Conservation (phyloP, 2,329 filamentous ascomycete genomes). For the Lasiodiplodia hormozganensis region DNA sequence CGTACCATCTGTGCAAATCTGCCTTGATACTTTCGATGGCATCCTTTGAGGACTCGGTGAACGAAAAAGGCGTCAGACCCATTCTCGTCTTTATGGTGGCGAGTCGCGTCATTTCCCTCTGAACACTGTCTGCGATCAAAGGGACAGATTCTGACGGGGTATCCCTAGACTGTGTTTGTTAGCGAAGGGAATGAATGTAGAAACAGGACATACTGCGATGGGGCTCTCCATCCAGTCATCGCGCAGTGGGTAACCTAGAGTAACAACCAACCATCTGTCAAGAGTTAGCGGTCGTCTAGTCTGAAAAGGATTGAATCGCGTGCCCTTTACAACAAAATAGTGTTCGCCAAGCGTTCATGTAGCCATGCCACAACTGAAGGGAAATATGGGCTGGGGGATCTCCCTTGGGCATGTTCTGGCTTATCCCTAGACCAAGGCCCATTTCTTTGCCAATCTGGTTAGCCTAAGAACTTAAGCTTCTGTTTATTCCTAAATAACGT, state of each 20-base stretch:
- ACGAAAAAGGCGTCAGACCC: conserved; percentile 26
- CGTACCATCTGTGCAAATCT: conserved; percentile 31
- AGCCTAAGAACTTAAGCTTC: not conserved
- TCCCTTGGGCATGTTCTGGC: conserved; percentile 24
- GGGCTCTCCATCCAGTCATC: not conserved
- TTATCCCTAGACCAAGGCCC: conserved; percentile 32
- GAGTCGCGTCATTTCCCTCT: conserved; percentile 34
- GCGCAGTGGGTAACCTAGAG: conserved; percentile 31
- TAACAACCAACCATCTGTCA: conserved; percentile 34
- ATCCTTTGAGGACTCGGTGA: conserved; percentile 12
- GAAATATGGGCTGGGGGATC: conserved; percentile 5
- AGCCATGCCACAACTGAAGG: conserved; percentile 28
- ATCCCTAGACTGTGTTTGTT: not conserved
- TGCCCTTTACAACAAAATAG: conserved; percentile 32
- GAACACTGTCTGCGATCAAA: conserved; percentile 30
- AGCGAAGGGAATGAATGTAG: not conserved
- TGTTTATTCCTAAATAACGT: not conserved
- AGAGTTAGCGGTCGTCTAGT: not conserved
- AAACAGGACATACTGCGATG: not conserved
- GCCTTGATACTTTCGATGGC: conserved; percentile 30
- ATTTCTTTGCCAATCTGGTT: conserved; percentile 29
- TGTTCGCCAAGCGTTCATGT: conserved; percentile 33
- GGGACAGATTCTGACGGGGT: not conserved
- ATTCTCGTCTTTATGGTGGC: conserved; percentile 35
- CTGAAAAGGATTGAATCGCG: not conserved